phyloP scores from a whole-genome alignment of 257 asterid genomes.

The Ophiorrhiza pumila region DNA sequence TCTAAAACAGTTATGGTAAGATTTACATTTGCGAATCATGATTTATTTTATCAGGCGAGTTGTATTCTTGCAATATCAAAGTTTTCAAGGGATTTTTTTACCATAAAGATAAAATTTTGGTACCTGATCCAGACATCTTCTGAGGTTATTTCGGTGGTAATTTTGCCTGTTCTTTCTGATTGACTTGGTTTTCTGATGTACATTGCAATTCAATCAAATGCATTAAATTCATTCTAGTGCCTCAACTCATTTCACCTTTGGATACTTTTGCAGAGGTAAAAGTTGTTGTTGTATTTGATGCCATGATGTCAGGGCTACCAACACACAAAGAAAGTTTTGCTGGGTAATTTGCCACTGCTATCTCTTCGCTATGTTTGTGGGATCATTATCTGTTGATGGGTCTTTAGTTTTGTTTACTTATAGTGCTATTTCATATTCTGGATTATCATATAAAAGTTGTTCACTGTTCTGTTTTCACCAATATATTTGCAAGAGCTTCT shows the following conservation, averaged over 20 bases:
- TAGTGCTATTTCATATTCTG: neutral
- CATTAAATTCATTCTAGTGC: neutral
- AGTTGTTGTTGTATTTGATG: constrained; percentile 98
- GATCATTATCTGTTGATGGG: neutral
- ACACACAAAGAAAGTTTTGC: constrained; percentile 78
- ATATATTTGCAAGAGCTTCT: neutral
- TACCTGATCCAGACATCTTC: neutral
- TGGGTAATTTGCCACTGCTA: constrained; percentile 46
- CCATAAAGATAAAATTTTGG: neutral
- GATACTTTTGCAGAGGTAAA: constrained; percentile 70
- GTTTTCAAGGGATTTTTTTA: neutral
- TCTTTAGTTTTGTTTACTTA: neutral
- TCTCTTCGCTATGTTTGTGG: neutral
- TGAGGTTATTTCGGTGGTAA: neutral
- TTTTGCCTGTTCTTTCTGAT: neutral
- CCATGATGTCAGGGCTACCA: constrained; percentile 88
- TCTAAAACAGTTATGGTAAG: neutral
- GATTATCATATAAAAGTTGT: neutral
- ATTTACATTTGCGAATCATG: neutral
- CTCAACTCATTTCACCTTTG: constrained; percentile 9
- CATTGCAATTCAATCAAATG: neutral
- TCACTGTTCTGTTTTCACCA: neutral
- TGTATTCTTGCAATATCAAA: neutral
- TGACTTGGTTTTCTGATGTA: neutral
- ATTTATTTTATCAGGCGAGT: neutral